phyloP scores from a whole-genome alignment of 2,329 filamentous ascomycete genomes.

The Sporothrix dimorphospora region DNA sequence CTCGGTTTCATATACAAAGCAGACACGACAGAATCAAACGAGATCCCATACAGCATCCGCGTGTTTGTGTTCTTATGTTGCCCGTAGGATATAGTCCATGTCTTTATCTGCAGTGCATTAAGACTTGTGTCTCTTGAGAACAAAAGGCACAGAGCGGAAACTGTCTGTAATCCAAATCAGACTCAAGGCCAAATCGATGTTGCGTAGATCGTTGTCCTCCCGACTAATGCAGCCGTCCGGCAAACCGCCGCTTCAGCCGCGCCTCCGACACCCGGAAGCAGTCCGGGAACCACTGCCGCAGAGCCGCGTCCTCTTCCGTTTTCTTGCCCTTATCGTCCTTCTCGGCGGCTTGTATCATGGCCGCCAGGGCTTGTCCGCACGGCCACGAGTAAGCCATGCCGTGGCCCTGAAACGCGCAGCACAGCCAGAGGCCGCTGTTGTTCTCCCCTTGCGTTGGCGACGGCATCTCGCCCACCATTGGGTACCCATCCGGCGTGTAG shows the following conservation, averaged over 20 bases:
- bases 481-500: constrained; percentile 56
- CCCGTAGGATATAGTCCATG: too few relatives aligned
- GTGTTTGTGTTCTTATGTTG: not conserved
- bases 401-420: constrained; percentile 66
- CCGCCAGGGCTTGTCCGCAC: constrained; percentile 59
- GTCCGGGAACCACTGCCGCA: constrained; percentile 56
- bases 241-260: constrained; percentile 47
- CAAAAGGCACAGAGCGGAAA: not conserved
- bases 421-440: constrained; percentile 53
- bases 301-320: constrained; percentile 36
- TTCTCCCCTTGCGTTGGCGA: constrained; percentile 37
- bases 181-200: not conserved
- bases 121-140: not conserved
- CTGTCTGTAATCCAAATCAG: not conserved
- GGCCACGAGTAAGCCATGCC: constrained; percentile 68
- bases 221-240: constrained; percentile 38
- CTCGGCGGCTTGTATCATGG: constrained; percentile 51
- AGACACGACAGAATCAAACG: not conserved
- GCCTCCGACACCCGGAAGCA: constrained; percentile 53
- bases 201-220: not conserved
- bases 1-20: not conserved
- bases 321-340: not conserved
- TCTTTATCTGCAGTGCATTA: too few relatives aligned
- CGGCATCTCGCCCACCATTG: constrained; percentile 55
- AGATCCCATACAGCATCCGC: not conserved